Percentiles rank a stretch among this genome's conserved stretches.
Conservation (phyloP, 2,329 filamentous ascomycete species). For the Ascochyta viciae-villosae region DNA sequence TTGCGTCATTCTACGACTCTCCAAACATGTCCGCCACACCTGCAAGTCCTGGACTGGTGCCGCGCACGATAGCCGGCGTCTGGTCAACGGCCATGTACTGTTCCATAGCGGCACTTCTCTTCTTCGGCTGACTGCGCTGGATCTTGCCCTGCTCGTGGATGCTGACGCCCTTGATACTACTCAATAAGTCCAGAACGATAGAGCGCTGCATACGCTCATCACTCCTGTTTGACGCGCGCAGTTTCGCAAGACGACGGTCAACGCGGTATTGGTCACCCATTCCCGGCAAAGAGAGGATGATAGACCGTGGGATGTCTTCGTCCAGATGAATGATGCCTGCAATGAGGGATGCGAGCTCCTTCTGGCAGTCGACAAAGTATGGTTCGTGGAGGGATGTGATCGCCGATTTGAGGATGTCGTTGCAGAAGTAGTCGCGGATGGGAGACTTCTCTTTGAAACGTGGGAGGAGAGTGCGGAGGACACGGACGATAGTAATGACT, state of each 20-base stretch:
- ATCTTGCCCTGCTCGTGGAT: constrained; percentile 94
- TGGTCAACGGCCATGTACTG: constrained; percentile 54
- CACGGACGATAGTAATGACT: constrained; percentile 82
- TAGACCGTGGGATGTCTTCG: constrained; percentile 71
- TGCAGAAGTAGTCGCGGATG: constrained; percentile 88
- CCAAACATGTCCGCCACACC: constrained; percentile 57
- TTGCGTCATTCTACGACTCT: constrained; percentile 11
- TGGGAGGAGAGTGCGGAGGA: constrained; percentile 84
- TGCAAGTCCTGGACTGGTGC: constrained; percentile 51
- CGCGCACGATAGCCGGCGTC: constrained; percentile 45
- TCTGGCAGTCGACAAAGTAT: constrained; percentile 96
- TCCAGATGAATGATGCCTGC: constrained; percentile 84
- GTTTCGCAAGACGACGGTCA: constrained; percentile 56
- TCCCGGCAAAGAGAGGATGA: constrained; percentile 82
- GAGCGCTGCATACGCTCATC: constrained; percentile 78
- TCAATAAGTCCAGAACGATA: constrained; percentile 82
- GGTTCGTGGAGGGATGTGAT: constrained; percentile 91
- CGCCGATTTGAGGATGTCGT: constrained; percentile 86
- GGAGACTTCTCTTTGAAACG: constrained; percentile 68
- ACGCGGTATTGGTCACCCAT: constrained; percentile 71
- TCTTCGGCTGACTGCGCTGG: constrained; percentile 46
- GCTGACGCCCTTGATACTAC: constrained; percentile 86
- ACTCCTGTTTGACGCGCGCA: constrained; percentile 56
- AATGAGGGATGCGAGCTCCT: constrained; percentile 87
- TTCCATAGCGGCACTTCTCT: constrained; percentile 45